Percentiles rank a stretch among this genome's conserved stretches.
phyloP scores from a whole-genome alignment of 768 basidiomycete species.

The Tricholomella constricta region DNA sequence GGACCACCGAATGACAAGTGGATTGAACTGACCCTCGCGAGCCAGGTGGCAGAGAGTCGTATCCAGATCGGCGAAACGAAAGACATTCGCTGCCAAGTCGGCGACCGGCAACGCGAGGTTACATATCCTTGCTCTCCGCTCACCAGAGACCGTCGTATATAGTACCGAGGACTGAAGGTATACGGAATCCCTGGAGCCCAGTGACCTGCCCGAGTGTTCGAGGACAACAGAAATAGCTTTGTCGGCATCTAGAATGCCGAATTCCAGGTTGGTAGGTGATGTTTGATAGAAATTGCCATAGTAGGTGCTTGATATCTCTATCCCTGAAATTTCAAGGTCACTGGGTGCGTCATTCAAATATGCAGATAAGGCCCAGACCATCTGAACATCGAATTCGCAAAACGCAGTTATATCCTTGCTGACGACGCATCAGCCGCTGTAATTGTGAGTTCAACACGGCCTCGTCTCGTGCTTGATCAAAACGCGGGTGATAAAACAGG shows the following conservation, averaged over 20 bases:
- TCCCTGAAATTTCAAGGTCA: conserved; percentile 40
- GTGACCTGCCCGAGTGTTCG: conserved; percentile 60
- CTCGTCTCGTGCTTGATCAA: conserved; percentile 68
- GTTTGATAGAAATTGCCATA: conserved; percentile 74
- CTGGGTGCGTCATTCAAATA: background rate
- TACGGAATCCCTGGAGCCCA: conserved; percentile 73
- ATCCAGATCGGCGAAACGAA: conserved; percentile 90
- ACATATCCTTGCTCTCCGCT: conserved; percentile 80
- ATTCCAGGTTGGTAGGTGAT: conserved; percentile 71
- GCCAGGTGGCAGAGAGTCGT: conserved; percentile 71
- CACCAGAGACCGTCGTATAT: conserved; percentile 77
- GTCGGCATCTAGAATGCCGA: conserved; percentile 81
- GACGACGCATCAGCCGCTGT: conserved; percentile 63
- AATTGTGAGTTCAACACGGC: conserved; percentile 74
- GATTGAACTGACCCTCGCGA: conserved; percentile 65
- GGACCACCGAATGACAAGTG: background rate
- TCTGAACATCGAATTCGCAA: conserved; percentile 84
- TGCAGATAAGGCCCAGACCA: conserved; percentile 47
- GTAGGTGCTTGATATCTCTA: conserved; percentile 60
- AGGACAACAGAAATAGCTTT: conserved; percentile 77
- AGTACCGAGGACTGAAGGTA: conserved; percentile 86
- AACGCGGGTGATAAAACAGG: conserved; percentile 91
- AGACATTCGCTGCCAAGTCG: conserved; percentile 87
- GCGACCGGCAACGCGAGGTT: conserved; percentile 86
- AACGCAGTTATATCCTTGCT: conserved; percentile 77